These are phyloP conservation scores for Pseudocercospora ulei DNA, from an alignment of 2,329 filamentous ascomycete genomes.

Conservation along the genomic window DNA sequence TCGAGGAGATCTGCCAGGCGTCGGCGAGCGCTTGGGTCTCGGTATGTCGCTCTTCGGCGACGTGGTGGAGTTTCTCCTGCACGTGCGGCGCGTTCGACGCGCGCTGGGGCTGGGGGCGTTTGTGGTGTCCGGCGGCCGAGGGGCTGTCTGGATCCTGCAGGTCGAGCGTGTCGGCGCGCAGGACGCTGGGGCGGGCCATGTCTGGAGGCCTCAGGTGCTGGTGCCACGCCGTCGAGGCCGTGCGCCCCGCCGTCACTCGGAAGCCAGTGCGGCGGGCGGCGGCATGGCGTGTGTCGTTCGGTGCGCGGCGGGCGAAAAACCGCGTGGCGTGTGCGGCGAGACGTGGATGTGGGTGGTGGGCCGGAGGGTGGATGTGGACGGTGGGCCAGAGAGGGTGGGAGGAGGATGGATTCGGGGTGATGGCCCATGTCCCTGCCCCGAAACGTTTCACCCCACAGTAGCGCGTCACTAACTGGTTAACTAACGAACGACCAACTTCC, in stretches of 20 bases:
- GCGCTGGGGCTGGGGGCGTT: slow-evolving; percentile 46
- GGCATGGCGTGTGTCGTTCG: no score
- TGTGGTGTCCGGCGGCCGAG: slow-evolving; percentile 71
- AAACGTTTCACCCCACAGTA: no score
- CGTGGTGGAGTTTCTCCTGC: slow-evolving; percentile 70
- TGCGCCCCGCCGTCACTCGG: background rate
- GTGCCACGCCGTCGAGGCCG: slow-evolving; percentile 5
- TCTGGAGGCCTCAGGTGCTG: background rate
- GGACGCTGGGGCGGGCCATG: slow-evolving; percentile 24
- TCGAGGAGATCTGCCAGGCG: slow-evolving; percentile 40
- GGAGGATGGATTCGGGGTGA: no score
- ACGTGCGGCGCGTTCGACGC: slow-evolving; percentile 71
- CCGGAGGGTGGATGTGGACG: no score
- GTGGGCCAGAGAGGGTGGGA: no score
- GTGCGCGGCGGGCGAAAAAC: no score
- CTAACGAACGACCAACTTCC: no score
- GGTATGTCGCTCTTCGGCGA: slow-evolving; percentile 60
- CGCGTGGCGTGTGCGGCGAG: background rate
- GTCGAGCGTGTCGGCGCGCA: slow-evolving; percentile 72
- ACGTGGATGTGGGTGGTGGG: no score
- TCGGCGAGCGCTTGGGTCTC: slow-evolving; percentile 60
- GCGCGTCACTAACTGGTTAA: no score
- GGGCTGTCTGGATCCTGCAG: slow-evolving; percentile 75
- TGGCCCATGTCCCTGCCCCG: no score
- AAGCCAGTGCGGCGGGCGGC: background rate